Percentiles rank a stretch among this genome's conserved stretches.
Conservation (phyloP, 148 eudicot species). For the Spergularia bocconei region DNA sequence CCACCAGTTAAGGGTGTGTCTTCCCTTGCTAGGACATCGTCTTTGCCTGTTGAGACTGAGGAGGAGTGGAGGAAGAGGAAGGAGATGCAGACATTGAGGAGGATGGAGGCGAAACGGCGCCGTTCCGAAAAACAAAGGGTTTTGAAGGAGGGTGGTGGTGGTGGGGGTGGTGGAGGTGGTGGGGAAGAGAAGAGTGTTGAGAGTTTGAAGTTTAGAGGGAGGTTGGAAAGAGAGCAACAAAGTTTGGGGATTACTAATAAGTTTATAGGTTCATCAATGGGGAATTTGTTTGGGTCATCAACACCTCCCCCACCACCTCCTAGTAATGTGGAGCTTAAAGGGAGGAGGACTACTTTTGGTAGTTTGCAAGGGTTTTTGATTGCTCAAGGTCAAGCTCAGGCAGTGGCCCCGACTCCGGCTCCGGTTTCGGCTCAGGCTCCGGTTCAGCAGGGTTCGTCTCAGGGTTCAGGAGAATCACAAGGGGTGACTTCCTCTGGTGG, state of each 20-base stretch:
- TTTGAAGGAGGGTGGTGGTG: conserved; percentile 34
- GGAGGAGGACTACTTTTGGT: conserved; percentile 42
- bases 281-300: conserved; percentile 34
- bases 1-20: conserved; percentile 18
- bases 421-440: conserved; percentile 22
- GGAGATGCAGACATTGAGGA: conserved; percentile 75
- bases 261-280: conserved; percentile 36
- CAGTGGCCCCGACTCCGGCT: conserved; percentile 16
- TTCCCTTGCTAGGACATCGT: conserved; percentile 57
- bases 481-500: conserved; percentile 73
- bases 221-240: conserved; percentile 47
- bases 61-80: conserved; percentile 91
- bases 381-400: conserved; percentile 26
- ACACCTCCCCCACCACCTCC: conserved; percentile 26
- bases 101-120: conserved; percentile 86
- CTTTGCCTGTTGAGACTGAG: conserved; percentile 79
- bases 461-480: conserved; percentile 65
- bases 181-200: conserved; percentile 15
- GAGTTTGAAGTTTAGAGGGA: conserved; percentile 46
- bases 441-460: conserved; percentile 36
- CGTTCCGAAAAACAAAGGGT: conserved; percentile 79
- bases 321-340: conserved; percentile 29
- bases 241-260: conserved; percentile 30
- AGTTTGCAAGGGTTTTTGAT: conserved; percentile 47
- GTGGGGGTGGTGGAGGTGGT: conserved; percentile 30